Evolutionary conservation across 1,139 yeast species (phyloP).

Genomic region (Taphrina communis): DNA sequence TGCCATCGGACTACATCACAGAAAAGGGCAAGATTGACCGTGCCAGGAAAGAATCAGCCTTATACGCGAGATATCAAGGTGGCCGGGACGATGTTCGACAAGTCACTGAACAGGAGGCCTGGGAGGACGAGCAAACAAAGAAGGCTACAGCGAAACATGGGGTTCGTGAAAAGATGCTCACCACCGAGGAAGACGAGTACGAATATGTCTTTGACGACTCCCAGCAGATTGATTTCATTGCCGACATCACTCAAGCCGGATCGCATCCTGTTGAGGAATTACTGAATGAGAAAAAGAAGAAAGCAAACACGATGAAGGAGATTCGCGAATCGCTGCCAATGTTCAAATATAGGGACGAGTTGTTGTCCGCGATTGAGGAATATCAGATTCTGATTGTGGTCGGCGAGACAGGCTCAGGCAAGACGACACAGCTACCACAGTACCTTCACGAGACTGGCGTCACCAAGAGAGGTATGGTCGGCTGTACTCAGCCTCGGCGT

Average conservation of each 20-base stretch:
- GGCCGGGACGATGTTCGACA: constrained; percentile 46
- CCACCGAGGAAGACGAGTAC: constrained; percentile 58
- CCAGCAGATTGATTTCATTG: constrained; percentile 71
- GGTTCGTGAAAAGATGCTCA: constrained; percentile 40
- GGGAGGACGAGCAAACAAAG: constrained; percentile 70
- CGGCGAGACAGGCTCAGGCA: constrained; percentile 98
- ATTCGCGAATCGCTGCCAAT: constrained; percentile 78
- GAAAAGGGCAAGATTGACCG: constrained; percentile 62
- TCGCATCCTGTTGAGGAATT: constrained; percentile 42
- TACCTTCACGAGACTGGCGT: constrained; percentile 83
- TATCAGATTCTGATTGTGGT: constrained; percentile 85
- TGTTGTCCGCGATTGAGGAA: constrained; percentile 65
- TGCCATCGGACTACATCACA: constrained; percentile 64
- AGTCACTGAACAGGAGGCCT: constrained; percentile 57
- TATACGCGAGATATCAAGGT: constrained; percentile 51
- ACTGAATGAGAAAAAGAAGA: constrained; percentile 55
- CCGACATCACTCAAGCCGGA: constrained; percentile 49
- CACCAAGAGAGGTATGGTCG: constrained; percentile 63
- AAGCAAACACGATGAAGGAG: constrained; percentile 55
- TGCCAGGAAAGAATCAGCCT: constrained; percentile 58
- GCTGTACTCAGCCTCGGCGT: constrained; percentile 94
- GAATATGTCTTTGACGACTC: constrained; percentile 85
- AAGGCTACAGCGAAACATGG: constrained; percentile 53
- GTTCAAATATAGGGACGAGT: constrained; percentile 63
- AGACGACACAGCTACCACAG: constrained; percentile 94